phyloP scores from a whole-genome alignment of 352 stramenopile species.

The Globisporangium cederbergense region DNA sequence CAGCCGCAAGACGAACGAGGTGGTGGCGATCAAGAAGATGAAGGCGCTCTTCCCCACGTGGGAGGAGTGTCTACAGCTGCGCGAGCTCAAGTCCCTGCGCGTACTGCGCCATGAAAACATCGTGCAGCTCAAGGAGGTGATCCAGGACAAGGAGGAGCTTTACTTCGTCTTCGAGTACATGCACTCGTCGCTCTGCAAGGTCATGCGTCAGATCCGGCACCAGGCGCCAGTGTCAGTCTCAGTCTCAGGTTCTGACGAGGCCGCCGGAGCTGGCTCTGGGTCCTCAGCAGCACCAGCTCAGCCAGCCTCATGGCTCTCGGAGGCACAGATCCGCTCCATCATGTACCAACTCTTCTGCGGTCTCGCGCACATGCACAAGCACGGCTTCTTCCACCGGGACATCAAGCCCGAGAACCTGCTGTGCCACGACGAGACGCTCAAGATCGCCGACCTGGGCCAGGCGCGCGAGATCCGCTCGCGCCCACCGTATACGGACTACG shows the following conservation, averaged over 20 bases:
- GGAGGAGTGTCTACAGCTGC: constrained; percentile 80
- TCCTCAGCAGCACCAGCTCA: constrained; percentile 7
- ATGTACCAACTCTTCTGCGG: constrained; percentile 79
- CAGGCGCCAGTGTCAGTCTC: constrained; percentile 11
- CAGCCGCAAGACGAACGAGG: constrained; percentile 88
- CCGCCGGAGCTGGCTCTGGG: background rate
- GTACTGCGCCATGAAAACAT: constrained; percentile 82
- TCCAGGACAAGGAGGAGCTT: constrained; percentile 82
- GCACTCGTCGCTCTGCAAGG: constrained; percentile 73
- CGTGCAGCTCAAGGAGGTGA: constrained; percentile 82
- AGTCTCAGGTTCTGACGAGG: background rate
- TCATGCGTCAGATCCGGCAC: constrained; percentile 47
- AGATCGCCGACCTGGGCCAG: constrained; percentile 73
- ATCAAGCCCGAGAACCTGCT: constrained; percentile 82
- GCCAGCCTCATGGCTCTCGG: constrained; percentile 34
- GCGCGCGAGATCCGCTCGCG: constrained; percentile 70
- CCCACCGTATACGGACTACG: constrained; percentile 71
- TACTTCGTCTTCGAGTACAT: constrained; percentile 90
- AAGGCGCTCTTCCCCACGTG: constrained; percentile 77
- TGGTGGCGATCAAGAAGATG: constrained; percentile 87
- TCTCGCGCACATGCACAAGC: constrained; percentile 79
- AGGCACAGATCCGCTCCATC: constrained; percentile 67
- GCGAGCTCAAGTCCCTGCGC: constrained; percentile 75
- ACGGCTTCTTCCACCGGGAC: constrained; percentile 81
- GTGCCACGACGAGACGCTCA: constrained; percentile 58